These are phyloP conservation scores for Starmerella floris DNA, from an alignment of 805 yeast species.

Conservation along the genomic window DNA sequence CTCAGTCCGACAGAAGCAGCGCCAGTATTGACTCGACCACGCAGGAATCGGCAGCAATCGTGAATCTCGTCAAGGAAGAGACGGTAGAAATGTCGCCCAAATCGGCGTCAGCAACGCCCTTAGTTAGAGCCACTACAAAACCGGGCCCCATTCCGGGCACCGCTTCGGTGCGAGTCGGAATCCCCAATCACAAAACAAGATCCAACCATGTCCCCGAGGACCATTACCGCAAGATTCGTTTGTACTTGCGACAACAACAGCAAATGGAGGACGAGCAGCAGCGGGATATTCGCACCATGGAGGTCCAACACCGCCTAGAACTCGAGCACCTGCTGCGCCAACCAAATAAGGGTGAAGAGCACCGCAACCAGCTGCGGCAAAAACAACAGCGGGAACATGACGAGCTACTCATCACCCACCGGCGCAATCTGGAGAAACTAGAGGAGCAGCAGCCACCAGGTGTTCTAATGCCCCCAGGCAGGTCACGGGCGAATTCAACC, in stretches of 20 bases:
- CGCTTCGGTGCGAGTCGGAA: neutral
- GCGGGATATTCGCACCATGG: neutral
- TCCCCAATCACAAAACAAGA: neutral
- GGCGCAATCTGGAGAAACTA: neutral
- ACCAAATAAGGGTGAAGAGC: neutral
- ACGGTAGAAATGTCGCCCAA: neutral
- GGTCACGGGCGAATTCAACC: no score
- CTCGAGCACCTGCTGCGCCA: neutral
- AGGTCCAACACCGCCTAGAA: neutral
- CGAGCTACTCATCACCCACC: neutral
- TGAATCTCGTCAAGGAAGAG: neutral
- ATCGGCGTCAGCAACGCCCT: neutral
- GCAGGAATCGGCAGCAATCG: neutral
- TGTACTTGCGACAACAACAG: neutral
- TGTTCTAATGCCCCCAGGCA: no score
- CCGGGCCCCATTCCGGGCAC: neutral
- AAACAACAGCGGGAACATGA: neutral
- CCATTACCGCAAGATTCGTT: neutral
- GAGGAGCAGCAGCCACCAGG: neutral
- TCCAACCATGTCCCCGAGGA: neutral
- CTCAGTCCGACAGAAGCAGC: neutral
- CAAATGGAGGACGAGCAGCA: slow-evolving; percentile 1
- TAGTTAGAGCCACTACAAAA: neutral
- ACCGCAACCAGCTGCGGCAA: neutral
- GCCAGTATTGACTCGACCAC: neutral